phyloP scores from a whole-genome alignment of 208 protist species.

The Herpetomonas samuelpessoai region DNA sequence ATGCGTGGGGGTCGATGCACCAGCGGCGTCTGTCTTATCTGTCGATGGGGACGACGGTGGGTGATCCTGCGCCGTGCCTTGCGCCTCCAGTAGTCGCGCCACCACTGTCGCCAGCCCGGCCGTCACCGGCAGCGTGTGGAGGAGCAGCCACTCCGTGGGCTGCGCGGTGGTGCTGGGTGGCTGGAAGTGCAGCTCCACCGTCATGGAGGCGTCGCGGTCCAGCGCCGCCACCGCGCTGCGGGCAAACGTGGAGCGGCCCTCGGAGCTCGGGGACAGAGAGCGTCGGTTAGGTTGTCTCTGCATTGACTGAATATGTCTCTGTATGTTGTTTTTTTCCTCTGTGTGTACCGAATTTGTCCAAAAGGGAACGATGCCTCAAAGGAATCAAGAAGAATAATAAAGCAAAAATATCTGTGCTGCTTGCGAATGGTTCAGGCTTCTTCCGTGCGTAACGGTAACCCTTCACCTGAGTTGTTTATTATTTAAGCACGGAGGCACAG shows the following conservation, averaged over 20 bases:
- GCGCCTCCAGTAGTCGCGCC: constrained; percentile 29
- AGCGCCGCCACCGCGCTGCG: constrained; percentile 43
- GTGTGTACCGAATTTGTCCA: no score
- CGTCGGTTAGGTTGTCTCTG: no score
- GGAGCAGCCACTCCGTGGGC: constrained; percentile 51
- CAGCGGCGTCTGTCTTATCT: constrained; percentile 8
- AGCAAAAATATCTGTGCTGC: no score
- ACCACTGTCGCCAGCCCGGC: constrained; percentile 45
- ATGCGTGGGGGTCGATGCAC: neutral
- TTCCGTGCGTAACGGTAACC: no score
- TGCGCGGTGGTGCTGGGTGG: constrained; percentile 10
- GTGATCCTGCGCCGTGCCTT: neutral
- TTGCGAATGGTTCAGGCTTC: no score
- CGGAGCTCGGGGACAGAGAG: neutral
- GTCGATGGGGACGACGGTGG: neutral
- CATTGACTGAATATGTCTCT: no score
- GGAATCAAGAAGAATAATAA: no score
- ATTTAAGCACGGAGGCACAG: no score
- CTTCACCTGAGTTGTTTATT: no score
- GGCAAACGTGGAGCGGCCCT: no score
- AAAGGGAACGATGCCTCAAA: no score
- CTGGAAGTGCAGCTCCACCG: constrained; percentile 39
- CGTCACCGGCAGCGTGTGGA: constrained; percentile 60
- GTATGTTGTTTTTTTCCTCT: no score
- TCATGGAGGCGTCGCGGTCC: constrained; percentile 41